Conservation (phyloP, 1,284 basidiomycete species). For the Cryptococcus sp. region DNA sequence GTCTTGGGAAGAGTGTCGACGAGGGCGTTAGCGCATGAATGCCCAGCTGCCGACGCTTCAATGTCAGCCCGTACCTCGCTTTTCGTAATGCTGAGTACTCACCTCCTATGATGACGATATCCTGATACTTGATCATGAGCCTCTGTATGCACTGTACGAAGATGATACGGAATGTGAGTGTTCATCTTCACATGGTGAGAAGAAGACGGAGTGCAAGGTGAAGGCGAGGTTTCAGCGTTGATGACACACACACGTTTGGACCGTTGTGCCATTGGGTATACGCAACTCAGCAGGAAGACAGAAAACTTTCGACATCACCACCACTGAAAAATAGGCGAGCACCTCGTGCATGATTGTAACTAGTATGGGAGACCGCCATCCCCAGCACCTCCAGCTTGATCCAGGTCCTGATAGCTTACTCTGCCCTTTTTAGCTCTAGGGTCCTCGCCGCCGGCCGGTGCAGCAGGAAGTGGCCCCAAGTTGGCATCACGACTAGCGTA, state of each 20-base stretch:
- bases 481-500: constrained; percentile 8
- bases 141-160: too few relatives aligned
- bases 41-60: constrained; percentile 38
- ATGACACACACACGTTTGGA: too few relatives aligned
- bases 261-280: too few relatives aligned
- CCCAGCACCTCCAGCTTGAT: constrained; percentile 35
- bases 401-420: constrained; percentile 45
- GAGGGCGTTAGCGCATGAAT: constrained; percentile 36
- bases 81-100: constrained; percentile 2
- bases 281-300: too few relatives aligned
- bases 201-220: not conserved
- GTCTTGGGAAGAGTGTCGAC: constrained; percentile 33
- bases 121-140: constrained; percentile 11
- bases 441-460: constrained; percentile 40
- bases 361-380: constrained; percentile 45
- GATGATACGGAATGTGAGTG: too few relatives aligned
- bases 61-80: too few relatives aligned
- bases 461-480: constrained; percentile 16
- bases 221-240: not conserved
- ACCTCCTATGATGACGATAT: constrained; percentile 37
- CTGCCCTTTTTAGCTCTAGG: constrained; percentile 42
- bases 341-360: constrained; percentile 1
- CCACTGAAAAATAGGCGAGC: too few relatives aligned
- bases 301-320: too few relatives aligned
- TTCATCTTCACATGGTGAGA: not conserved